These are phyloP conservation scores for Pichia sp. DNA, from an alignment of 1,139 yeast genomes.

Conservation along the genomic window DNA sequence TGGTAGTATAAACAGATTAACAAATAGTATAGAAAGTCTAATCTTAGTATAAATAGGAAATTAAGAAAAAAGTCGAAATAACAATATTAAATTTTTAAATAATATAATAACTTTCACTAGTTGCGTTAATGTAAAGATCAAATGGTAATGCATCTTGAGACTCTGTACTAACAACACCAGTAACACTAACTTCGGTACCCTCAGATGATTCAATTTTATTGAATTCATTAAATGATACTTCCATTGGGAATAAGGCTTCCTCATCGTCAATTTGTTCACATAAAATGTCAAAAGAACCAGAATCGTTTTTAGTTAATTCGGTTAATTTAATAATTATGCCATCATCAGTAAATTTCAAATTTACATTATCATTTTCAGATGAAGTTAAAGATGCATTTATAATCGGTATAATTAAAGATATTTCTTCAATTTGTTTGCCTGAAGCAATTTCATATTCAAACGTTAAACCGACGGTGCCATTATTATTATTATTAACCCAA, in stretches of 20 bases:
- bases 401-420: slow-evolving; percentile 63
- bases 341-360: slow-evolving; percentile 46
- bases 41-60: background rate
- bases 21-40: background rate
- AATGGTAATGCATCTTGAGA: slow-evolving; percentile 55
- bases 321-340: slow-evolving; percentile 56
- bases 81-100: slow-evolving; percentile 46
- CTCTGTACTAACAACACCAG: slow-evolving; percentile 20
- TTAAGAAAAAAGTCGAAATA: background rate
- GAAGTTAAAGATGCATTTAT: slow-evolving; percentile 50
- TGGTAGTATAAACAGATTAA: background rate
- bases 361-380: slow-evolving; percentile 42
- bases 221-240: slow-evolving; percentile 43
- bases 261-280: slow-evolving; percentile 65
- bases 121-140: slow-evolving; percentile 56
- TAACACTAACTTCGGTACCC: slow-evolving; percentile 23
- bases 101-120: slow-evolving; percentile 61
- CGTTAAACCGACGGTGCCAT: slow-evolving; percentile 62
- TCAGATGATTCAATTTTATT: slow-evolving; percentile 25
- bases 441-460: slow-evolving; percentile 73
- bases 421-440: slow-evolving; percentile 47
- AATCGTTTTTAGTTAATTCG: slow-evolving; percentile 42
- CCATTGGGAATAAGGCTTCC: slow-evolving; percentile 86
- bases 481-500: slow-evolving; percentile 66
- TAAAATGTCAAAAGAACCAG: slow-evolving; percentile 75